Evolutionary conservation across 371 early-diverging fungal genomes (phyloP), one percentile per base, ranked within the genome.

Genomic region (Chytridiales sp.): DNA sequence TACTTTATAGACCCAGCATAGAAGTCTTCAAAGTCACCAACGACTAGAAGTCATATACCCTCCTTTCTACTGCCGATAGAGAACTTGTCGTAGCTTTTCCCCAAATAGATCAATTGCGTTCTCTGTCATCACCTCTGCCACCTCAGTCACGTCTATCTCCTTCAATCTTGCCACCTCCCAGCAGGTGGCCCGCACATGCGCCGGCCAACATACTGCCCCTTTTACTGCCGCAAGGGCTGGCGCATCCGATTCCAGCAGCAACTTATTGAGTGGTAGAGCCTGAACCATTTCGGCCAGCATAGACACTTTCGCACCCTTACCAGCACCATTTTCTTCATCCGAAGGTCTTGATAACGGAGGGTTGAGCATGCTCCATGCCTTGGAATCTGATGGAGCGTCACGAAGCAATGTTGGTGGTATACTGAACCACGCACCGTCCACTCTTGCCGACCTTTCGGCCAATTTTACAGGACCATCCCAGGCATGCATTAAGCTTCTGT

Each of bases 191-290:
- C 59, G 32, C 21, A 85, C 61, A 3, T 50, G 27, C 19, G 69
- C 64, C 0, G 87, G 87, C 47, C 71, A 77, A 57, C 84, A 82
- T 40, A 67, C 69, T 9, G 70, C 80, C n/a, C 81, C 83, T 57
- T 81, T 80, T 27, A 75, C 79, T 0, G 84, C 83, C 3, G 77
- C 82, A 27, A 89, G 51, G 1, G 86, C 85, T 2, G 89, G 89
- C 22, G 87, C 74, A 72, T 89, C 89, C 8, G 84, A 81, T 61
- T 89, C 89, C 36, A 89, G 64, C 22, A 87, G 57, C 53, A 89
- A 72, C 29, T 67, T 52, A 17, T 70, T 69, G 31, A 87, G 41
- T 4, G 84, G 84, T 11, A 89, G 58, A 4, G 59, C 70, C 17
- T 70, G 62, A 4, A 76, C 84, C 46, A 83, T 59, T 0, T 70